Evolutionary conservation across 176 grass and related monocot genomes (phyloP).

Genomic region (Cocos nucifera): DNA sequence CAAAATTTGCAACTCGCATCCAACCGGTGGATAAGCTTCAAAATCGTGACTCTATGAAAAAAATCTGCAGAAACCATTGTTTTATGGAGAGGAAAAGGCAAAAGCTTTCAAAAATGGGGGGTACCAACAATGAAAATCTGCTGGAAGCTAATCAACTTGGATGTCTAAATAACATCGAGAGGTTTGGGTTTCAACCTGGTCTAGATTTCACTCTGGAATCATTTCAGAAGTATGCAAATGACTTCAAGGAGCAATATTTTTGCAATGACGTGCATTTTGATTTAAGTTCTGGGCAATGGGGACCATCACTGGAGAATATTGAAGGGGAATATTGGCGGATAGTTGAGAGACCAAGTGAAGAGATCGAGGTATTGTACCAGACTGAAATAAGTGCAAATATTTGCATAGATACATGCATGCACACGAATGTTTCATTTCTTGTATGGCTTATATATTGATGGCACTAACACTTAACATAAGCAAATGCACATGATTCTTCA

Average conservation of each 20-base stretch:
- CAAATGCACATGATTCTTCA: no score
- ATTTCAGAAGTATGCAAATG: conserved; percentile 24
- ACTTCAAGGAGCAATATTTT: conserved; percentile 25
- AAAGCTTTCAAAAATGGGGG: background rate
- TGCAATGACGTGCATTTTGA: background rate
- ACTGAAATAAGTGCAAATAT: no score
- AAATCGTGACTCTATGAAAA: conserved; percentile 5
- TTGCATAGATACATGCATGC: no score
- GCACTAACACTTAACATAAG: no score
- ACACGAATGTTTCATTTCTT: no score
- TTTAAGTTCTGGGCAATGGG: background rate
- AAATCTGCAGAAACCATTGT: background rate
- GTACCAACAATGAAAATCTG: background rate
- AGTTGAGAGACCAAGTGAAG: conserved; percentile 17
- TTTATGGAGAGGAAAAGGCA: background rate
- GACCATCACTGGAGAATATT: conserved; percentile 15
- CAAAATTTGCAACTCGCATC: conserved; percentile 12
- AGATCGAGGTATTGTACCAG: conserved; percentile 11
- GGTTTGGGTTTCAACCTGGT: conserved; percentile 23
- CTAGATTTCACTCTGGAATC: conserved; percentile 14
- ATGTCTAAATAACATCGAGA: background rate
- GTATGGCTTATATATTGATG: no score
- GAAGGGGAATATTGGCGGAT: conserved; percentile 34
- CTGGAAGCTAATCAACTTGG: background rate
- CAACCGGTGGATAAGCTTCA: conserved; percentile 20